Conservation (phyloP, 2,329 filamentous ascomycete genomes). For the Cladophialophora immunda region DNA sequence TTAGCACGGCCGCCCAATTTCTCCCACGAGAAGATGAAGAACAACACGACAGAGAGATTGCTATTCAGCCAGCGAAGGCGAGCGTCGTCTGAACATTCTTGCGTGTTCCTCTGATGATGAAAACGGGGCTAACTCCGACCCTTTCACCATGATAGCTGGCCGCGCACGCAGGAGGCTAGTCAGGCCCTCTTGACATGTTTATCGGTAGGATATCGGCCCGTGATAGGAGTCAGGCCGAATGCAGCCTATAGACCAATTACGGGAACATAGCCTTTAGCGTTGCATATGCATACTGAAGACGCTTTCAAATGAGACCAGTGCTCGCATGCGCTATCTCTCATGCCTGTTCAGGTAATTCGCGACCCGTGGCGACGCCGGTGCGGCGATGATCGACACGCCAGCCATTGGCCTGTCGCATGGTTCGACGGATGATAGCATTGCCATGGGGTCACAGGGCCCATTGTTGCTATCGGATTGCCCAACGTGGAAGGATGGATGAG, state of each 20-base stretch:
- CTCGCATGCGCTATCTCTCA: constrained; percentile 15
- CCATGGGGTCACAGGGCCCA: background rate
- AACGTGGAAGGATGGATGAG: background rate
- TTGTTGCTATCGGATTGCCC: background rate
- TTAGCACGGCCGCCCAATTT: background rate
- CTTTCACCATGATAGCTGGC: background rate
- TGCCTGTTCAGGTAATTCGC: constrained; percentile 17
- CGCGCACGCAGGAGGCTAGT: background rate
- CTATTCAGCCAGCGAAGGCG: background rate
- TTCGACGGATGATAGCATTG: background rate
- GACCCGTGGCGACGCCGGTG: background rate
- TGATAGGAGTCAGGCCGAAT: background rate
- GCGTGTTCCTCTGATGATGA: background rate
- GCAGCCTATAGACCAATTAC: background rate
- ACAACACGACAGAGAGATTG: background rate
- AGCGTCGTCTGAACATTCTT: background rate
- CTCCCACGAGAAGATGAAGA: background rate
- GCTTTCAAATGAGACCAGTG: background rate
- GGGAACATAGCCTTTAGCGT: background rate
- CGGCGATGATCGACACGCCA: constrained; percentile 7
- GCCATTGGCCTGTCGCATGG: background rate
- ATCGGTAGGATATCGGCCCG: background rate
- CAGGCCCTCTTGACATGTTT: background rate
- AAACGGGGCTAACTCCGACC: background rate
- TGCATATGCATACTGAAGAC: background rate